phyloP scores from a whole-genome alignment of 163 green algal species.

The Chloromonas sp. region DNA sequence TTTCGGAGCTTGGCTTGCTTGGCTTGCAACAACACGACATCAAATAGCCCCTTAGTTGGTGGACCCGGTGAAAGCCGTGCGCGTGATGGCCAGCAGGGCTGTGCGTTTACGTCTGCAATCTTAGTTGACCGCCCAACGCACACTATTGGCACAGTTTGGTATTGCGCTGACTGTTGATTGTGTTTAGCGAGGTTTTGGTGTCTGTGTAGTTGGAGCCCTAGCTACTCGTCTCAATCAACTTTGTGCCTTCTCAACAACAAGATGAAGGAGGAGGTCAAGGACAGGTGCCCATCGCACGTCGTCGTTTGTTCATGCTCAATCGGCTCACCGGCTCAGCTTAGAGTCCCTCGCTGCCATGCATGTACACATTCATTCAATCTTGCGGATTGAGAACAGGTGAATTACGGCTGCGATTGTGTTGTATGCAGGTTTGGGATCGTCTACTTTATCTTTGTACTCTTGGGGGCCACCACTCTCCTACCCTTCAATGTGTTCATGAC shows the following conservation, averaged over 20 bases:
- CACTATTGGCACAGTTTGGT: too few species aligned
- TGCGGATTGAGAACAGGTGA: background rate
- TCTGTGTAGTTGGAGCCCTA: too few species aligned
- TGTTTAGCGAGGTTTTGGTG: too few species aligned
- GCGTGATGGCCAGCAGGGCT: too few species aligned
- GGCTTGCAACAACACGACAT: too few species aligned
- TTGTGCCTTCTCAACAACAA: background rate
- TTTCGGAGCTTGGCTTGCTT: too few species aligned
- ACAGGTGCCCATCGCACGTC: conserved; percentile 3
- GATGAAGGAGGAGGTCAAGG: conserved; percentile 41
- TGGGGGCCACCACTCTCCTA: conserved; percentile 61
- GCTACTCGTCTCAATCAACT: too few species aligned
- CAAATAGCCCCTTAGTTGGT: too few species aligned
- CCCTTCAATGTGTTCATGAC: conserved; percentile 71
- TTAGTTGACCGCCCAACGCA: too few species aligned
- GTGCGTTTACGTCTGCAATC: too few species aligned
- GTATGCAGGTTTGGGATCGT: conserved; percentile 39
- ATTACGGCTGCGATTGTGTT: background rate
- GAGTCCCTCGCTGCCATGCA: background rate
- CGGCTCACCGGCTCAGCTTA: background rate
- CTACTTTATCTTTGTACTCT: conserved; percentile 55
- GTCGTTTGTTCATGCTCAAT: background rate
- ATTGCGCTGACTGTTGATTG: too few species aligned
- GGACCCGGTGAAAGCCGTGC: too few species aligned
- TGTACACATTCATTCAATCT: background rate